Conservation (phyloP, 1,284 basidiomycete genomes). For the Pseudozyma flocculosa region DNA sequence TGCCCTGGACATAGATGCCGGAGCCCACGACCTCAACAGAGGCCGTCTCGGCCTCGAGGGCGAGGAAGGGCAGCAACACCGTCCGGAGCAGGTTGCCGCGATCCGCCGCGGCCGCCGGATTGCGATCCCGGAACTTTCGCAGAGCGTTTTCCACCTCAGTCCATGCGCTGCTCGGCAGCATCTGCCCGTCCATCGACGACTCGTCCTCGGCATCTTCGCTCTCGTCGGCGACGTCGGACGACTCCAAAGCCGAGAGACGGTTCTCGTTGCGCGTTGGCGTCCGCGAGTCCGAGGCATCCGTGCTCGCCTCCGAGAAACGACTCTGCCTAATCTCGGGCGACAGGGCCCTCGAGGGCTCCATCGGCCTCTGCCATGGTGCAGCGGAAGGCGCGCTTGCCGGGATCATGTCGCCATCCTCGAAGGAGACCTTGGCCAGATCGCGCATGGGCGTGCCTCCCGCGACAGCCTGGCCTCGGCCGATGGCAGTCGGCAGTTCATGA, state of each 20-base stretch:
- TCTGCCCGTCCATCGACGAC: constrained; percentile 21
- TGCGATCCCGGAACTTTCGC: constrained; percentile 34
- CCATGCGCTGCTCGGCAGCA: constrained; percentile 49
- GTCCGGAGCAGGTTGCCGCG: constrained; percentile 45
- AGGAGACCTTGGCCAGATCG: background rate
- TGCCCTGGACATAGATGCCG: constrained; percentile 29
- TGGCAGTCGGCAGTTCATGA: too few relatives aligned
- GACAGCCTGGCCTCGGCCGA: too few relatives aligned
- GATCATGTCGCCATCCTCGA: background rate
- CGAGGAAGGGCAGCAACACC: constrained; percentile 50
- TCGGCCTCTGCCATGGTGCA: background rate
- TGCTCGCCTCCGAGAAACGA: constrained; percentile 38
- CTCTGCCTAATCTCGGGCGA: constrained; percentile 25
- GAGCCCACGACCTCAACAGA: constrained; percentile 28
- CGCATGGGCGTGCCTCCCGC: background rate
- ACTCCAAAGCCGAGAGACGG: constrained; percentile 7
- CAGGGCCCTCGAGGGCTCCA: constrained; percentile 10
- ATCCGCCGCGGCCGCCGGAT: constrained; percentile 15
- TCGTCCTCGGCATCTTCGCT: constrained; percentile 22
- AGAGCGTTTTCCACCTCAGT: constrained; percentile 47
- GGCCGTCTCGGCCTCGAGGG: constrained; percentile 49
- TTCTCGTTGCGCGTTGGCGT: constrained; percentile 28
- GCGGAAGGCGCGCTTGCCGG: background rate
- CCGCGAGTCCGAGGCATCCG: constrained; percentile 24
- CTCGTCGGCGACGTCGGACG: background rate